phyloP scores from a whole-genome alignment of 441 rosid species.

The Eruca vesicaria region DNA sequence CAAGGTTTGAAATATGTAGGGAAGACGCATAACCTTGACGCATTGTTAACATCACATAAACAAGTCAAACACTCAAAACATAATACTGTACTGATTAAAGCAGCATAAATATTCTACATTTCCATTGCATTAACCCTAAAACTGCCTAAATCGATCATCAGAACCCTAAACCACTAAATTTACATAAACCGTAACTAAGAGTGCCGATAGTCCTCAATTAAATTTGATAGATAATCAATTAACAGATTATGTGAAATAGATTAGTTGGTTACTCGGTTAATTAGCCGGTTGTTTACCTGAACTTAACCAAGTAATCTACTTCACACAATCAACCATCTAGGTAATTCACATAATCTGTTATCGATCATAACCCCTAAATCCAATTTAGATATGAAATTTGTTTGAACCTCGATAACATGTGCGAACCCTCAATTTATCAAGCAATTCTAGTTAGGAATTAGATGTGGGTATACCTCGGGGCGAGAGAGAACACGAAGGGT shows the following conservation, averaged over 20 bases:
- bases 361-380: neutral
- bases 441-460: neutral
- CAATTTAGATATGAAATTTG: neutral
- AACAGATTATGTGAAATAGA: neutral
- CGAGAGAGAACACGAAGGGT: conserved; percentile 94
- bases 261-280: neutral
- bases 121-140: too few species aligned
- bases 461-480: conserved; percentile 58
- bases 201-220: neutral
- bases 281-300: neutral
- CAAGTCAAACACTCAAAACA: neutral
- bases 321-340: neutral
- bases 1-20: conserved; percentile 77
- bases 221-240: neutral
- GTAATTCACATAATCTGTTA: too few species aligned
- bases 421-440: neutral
- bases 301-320: neutral
- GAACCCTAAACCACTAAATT: too few species aligned
- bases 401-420: neutral
- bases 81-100: neutral
- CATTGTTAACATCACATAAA: neutral
- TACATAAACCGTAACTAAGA: neutral
- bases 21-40: conserved; percentile 60
- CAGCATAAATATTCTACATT: neutral
- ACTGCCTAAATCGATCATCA: too few species aligned